Evolutionary conservation across 352 stramenopile genomes (phyloP).

Genomic region (Phytophthora palmivora): DNA sequence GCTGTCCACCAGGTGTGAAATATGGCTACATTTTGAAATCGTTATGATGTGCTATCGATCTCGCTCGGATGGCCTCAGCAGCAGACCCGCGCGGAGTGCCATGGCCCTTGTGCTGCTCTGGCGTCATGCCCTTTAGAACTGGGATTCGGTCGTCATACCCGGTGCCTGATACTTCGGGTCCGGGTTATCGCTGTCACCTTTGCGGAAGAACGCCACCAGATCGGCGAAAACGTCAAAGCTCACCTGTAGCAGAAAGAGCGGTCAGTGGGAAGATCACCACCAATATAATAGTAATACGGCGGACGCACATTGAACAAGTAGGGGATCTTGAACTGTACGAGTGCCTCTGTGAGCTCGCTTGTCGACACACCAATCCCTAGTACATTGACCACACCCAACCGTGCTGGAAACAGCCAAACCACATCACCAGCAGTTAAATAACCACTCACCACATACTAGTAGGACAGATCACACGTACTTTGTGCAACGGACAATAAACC

Average conservation of each 20-base stretch:
- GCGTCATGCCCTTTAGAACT: constrained; percentile 6
- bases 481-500: constrained; percentile 58
- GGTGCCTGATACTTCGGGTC: not conserved
- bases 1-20: constrained; percentile 15
- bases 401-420: constrained; percentile 54
- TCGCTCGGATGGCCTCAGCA: constrained; percentile 38
- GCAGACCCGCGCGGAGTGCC: constrained; percentile 28
- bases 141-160: constrained; percentile 6
- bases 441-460: not conserved
- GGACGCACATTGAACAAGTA: constrained; percentile 48
- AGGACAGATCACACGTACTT: constrained; percentile 40
- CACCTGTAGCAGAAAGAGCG: constrained; percentile 42
- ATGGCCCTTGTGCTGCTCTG: constrained; percentile 19
- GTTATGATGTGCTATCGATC: constrained; percentile 1
- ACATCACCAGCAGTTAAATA: constrained; percentile 1
- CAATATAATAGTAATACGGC: not conserved
- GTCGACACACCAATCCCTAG: constrained; percentile 62
- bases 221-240: constrained; percentile 71
- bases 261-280: not conserved
- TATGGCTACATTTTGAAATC: constrained; percentile 24
- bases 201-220: constrained; percentile 49
- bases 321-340: constrained; percentile 39
- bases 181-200: constrained; percentile 15
- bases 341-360: constrained; percentile 42
- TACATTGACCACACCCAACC: constrained; percentile 67